Percentiles rank a stretch among this genome's conserved stretches.
These are phyloP conservation scores for Neurospora sp. DNA, from an alignment of 495 filamentous ascomycete species.

Conservation along the genomic window DNA sequence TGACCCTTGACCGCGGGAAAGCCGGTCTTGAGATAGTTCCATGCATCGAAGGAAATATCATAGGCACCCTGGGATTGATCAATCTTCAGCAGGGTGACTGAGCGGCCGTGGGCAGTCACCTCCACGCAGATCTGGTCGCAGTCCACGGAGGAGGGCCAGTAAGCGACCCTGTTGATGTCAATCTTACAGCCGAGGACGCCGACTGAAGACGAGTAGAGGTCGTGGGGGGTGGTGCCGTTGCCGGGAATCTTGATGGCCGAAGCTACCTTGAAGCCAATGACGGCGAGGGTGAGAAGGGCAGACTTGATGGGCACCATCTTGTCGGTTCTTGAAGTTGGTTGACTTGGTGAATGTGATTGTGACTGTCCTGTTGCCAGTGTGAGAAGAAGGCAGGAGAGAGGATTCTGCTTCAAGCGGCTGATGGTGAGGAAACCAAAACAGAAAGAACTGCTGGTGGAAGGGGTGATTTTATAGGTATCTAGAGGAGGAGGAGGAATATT, in stretches of 20 bases:
- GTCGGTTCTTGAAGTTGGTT: neutral
- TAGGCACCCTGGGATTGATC: slow-evolving; percentile 32
- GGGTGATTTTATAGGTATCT: neutral
- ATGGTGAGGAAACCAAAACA: neutral
- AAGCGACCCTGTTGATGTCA: slow-evolving; percentile 31
- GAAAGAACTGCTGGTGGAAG: neutral
- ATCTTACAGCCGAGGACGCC: slow-evolving; percentile 38
- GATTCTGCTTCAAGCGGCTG: neutral
- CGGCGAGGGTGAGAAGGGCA: neutral
- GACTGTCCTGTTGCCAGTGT: neutral
- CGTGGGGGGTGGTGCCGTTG: slow-evolving; percentile 29
- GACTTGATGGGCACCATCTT: neutral
- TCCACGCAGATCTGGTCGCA: slow-evolving; percentile 35
- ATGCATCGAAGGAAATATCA: slow-evolving; percentile 35
- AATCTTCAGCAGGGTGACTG: slow-evolving; percentile 29
- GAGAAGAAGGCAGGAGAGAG: neutral
- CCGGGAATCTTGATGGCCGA: neutral
- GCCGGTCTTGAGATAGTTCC: slow-evolving; percentile 32
- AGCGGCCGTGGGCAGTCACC: slow-evolving; percentile 24
- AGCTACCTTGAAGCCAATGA: neutral
- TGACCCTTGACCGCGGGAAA: slow-evolving; percentile 13
- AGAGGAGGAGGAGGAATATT: neutral
- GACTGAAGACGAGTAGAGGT: slow-evolving; percentile 30
- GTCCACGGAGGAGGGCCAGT: slow-evolving; percentile 31
- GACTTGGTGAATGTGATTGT: neutral